Evolutionary conservation across 257 asterid genomes (phyloP).

Genomic region (Solanum chiquidenum): DNA sequence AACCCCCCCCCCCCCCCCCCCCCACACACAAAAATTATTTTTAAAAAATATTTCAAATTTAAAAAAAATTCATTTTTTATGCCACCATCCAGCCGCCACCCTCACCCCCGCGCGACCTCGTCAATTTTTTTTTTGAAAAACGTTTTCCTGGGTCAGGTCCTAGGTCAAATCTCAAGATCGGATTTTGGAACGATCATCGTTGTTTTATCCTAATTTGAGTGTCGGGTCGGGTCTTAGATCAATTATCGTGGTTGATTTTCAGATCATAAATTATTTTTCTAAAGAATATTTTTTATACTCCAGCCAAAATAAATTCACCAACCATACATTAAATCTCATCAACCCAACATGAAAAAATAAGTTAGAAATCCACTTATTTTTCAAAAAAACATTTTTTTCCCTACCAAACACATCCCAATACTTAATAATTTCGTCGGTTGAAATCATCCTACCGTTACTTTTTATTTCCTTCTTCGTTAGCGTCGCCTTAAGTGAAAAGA

Average conservation of each 20-base stretch:
- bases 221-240: neutral
- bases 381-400: too few relatives aligned
- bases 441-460: neutral
- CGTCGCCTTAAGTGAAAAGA: neutral
- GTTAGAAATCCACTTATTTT: too few relatives aligned
- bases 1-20: too few relatives aligned
- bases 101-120: neutral
- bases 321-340: too few relatives aligned
- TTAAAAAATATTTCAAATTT: too few relatives aligned
- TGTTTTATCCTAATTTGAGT: neutral
- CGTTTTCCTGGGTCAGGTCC: too few relatives aligned
- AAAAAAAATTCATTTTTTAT: too few relatives aligned
- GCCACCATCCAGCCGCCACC: neutral
- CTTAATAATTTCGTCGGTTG: neutral
- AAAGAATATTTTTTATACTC: too few relatives aligned
- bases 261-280: neutral
- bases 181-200: neutral
- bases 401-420: neutral
- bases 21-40: too few relatives aligned
- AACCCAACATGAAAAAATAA: too few relatives aligned
- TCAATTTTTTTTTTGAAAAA: neutral
- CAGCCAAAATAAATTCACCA: too few relatives aligned
- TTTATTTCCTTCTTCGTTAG: neutral
- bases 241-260: too few relatives aligned
- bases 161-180: neutral